Evolutionary conservation across 176 grass and related monocot species (phyloP), one percentile per base, ranked within the genome.

Genomic region (Triticum turgidum): DNA sequence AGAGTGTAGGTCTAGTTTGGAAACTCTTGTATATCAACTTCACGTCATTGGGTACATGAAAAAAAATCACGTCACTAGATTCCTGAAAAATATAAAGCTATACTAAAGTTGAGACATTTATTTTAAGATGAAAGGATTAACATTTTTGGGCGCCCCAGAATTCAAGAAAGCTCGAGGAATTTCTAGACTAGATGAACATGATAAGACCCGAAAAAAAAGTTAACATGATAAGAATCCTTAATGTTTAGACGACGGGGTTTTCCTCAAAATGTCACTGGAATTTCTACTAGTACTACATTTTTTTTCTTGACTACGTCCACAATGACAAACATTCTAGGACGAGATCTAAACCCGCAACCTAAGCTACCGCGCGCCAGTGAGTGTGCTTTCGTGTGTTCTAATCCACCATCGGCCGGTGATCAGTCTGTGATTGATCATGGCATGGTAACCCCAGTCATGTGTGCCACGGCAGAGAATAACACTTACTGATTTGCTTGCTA

Each of bases 381-480:
- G 32, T 9, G 62, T 75, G 58, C 56, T 84, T 84, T 76, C 82
- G 58, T 76, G 82, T 18, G 11, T 84, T 76, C 71, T 84, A 84
- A 84, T 84, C 71, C 71, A 84, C 9, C 58, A n/a, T 5, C 10
- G 56, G 25, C 41, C 51, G 15, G 51, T 17, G 51, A 18, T 66
- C 14, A 14, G 41, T 33, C 45, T 44, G 71, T 75, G 72, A 75
- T 76, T 52, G 18, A 76, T 51, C 56, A 10, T 38, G 54, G 54
- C 54, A 58, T 22, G n/a, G 24, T 20, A 69, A 22, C 82, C 82
- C 82, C 71, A 76, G 4, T 76, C 82, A 51, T 76, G 71, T 84
- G 82, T 74, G 24, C 4, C 7, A 38, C 34, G 66, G 44, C 80
- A 56, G 64, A 21, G 25, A 75, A 45, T 25, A 17, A 22, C 25